Base-by-base conservation (phyloP, 768 basidiomycete genomes). In the Imleria badia region DNA sequence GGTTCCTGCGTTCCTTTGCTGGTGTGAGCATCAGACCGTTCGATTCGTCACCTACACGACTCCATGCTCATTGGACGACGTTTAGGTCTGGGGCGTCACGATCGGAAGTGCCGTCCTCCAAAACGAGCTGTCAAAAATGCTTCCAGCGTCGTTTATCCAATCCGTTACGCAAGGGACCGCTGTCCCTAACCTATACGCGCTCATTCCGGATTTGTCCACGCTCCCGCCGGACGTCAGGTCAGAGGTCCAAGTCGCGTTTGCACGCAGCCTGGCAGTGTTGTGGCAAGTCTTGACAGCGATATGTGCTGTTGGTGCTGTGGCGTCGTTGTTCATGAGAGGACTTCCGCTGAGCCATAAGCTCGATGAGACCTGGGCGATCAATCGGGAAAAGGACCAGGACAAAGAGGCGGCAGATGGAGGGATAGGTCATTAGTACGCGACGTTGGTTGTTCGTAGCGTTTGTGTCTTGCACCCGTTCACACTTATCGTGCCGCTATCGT, bases 71-170 rank as follows among this genome's bases (percentile, higher is more conserved):
- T 15, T 34, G 26, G 11, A 38, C 14, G 39, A n/a, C 14, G 34
- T 19, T 1, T 63, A 82, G 75, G 70, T 72, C 6, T 80, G 81
- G 76, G 84, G 83, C 1, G 67, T 83, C 57, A 72, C 77, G 0
- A 74, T 85, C 53, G 77, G 79, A 3, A 72, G 72, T 14, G 73
- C 78, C 0, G 72, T 84, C 42, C 71, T 85, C 8, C 78, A 81
- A 58, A 85, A 82, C 65, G 56, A 76, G 47, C 74, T 85, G 15
- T 60, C 63, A 10, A 68, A 62, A 34, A 62, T 58, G 0, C 74
- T 86, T 0, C 80, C 83, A 0, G 36, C 54, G 5, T 68, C 61
- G 1, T 78, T 81, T 46, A 29, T 69, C 17, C 48, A 58, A 0
- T 59, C 67, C 31, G 65, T 78, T 56, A 69, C 41, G 5, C 47